A percentile compares a stretch with the other conserved stretches of the same genome.
Conservation (phyloP, 805 yeast genomes). For the Metschnikowia picachoensis region DNA sequence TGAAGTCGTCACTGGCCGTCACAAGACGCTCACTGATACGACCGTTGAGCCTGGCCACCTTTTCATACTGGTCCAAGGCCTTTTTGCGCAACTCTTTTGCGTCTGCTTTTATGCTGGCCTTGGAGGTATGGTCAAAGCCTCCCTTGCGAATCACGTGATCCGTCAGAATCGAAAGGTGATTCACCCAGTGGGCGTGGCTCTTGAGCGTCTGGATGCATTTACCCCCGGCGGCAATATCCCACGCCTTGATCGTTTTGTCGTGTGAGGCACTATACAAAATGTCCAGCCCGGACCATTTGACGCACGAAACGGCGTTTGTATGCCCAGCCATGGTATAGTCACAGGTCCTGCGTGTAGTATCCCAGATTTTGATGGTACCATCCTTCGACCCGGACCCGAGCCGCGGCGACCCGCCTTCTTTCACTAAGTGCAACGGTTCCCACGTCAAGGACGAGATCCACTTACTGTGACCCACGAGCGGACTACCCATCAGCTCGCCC, state of each 20-base stretch:
- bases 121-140: slow-evolving; percentile 70
- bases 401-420: slow-evolving; percentile 61
- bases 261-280: slow-evolving; percentile 86
- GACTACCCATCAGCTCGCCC: slow-evolving; percentile 71
- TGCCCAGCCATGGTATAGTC: slow-evolving; percentile 80
- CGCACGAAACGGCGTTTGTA: slow-evolving; percentile 84
- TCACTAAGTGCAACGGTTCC: slow-evolving; percentile 88
- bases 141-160: slow-evolving; percentile 87
- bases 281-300: slow-evolving; percentile 94
- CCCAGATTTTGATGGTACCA: slow-evolving; percentile 88
- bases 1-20: slow-evolving; percentile 95
- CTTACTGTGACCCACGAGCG: slow-evolving; percentile 77
- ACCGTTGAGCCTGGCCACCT: slow-evolving; percentile 59
- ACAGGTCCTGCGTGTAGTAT: slow-evolving; percentile 64
- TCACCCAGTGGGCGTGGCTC: slow-evolving; percentile 97
- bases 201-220: slow-evolving; percentile 72
- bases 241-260: slow-evolving; percentile 87
- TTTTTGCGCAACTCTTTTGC: slow-evolving; percentile 34
- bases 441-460: slow-evolving; percentile 88
- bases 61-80: slow-evolving; percentile 61
- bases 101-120: slow-evolving; percentile 25
- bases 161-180: slow-evolving; percentile 87
- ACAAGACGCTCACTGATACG: slow-evolving; percentile 69
- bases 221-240: slow-evolving; percentile 79
- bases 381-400: slow-evolving; percentile 89